Evolutionary conservation across 2,329 filamentous ascomycete species (phyloP).

Genomic region (Sclerotinia nivalis): DNA sequence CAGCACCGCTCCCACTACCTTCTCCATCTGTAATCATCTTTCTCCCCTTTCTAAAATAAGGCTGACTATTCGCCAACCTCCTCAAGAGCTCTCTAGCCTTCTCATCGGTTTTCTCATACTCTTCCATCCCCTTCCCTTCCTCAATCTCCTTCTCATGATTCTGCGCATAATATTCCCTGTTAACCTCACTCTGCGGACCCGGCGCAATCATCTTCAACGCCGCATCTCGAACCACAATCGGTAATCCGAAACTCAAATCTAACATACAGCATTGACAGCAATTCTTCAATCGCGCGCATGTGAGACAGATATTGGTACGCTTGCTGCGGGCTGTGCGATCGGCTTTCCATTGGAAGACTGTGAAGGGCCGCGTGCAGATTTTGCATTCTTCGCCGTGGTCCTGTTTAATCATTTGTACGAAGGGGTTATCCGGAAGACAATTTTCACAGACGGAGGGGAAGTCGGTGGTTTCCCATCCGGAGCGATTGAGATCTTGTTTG

Average conservation of each 20-base stretch:
- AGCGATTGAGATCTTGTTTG: conserved; percentile 92
- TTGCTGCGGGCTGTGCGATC: conserved; percentile 90
- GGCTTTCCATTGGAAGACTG: conserved; percentile 91
- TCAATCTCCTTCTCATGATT: conserved; percentile 96
- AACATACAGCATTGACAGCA: conserved; percentile 99
- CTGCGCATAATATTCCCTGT: conserved; percentile 96
- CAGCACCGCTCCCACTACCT: conserved; percentile 2
- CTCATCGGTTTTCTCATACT: conserved; percentile 95
- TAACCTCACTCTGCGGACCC: conserved; percentile 87
- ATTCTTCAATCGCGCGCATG: conserved; percentile 95
- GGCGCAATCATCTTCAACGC: conserved; percentile 97
- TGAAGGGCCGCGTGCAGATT: conserved; percentile 90
- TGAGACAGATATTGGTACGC: conserved; percentile 92
- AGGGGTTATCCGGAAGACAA: conserved; percentile 93
- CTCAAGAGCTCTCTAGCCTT: conserved; percentile 88
- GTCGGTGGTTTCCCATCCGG: conserved; percentile 93
- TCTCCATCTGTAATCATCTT: conserved; percentile 53
- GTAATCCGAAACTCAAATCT: conserved; percentile 91
- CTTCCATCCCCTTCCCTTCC: conserved; percentile 83
- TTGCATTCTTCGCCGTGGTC: conserved; percentile 74
- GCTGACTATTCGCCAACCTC: conserved; percentile 85
- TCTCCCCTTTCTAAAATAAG: conserved; percentile 89
- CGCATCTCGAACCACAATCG: conserved; percentile 92
- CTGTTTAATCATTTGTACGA: conserved; percentile 98
- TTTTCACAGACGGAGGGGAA: conserved; percentile 88